phyloP scores from a whole-genome alignment of 495 filamentous ascomycete species.

The Endocarpon pusillum region DNA sequence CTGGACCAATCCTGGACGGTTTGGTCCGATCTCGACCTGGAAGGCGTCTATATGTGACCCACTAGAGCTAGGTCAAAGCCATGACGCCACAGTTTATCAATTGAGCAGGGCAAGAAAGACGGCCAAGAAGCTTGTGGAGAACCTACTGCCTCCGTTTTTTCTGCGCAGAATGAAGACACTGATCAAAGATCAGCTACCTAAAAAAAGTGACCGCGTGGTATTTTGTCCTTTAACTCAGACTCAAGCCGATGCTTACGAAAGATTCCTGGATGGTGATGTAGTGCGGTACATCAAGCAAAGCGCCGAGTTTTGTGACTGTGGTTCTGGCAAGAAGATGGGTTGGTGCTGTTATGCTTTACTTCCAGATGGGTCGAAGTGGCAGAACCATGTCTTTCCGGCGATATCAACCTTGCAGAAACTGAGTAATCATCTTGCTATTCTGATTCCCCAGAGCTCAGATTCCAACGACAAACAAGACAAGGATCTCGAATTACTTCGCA shows the following conservation, averaged over 20 bases:
- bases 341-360: slow-evolving; percentile 61
- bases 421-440: slow-evolving; percentile 77
- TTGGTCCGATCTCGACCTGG: slow-evolving; percentile 70
- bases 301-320: slow-evolving; percentile 53
- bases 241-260: slow-evolving; percentile 74
- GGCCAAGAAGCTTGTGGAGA: slow-evolving; percentile 70
- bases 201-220: slow-evolving; percentile 85
- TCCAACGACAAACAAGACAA: slow-evolving; percentile 59
- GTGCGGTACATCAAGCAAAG: slow-evolving; percentile 51
- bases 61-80: slow-evolving; percentile 71
- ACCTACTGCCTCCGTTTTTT: slow-evolving; percentile 84
- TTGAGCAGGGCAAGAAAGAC: slow-evolving; percentile 67
- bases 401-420: slow-evolving; percentile 72
- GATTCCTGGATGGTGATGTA: slow-evolving; percentile 53
- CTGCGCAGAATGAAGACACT: slow-evolving; percentile 83
- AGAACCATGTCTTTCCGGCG: slow-evolving; percentile 66
- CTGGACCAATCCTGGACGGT: slow-evolving; percentile 84
- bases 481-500: slow-evolving; percentile 60
- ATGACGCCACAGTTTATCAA: slow-evolving; percentile 77
- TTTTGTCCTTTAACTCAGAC: slow-evolving; percentile 81
- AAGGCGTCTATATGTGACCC: slow-evolving; percentile 58
- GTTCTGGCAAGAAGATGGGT: slow-evolving; percentile 50
- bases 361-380: slow-evolving; percentile 49
- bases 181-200: slow-evolving; percentile 88
- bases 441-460: slow-evolving; percentile 59